These are phyloP conservation scores for Citrullus colocynthis DNA, from an alignment of 306 rosid genomes.

Conservation along the genomic window DNA sequence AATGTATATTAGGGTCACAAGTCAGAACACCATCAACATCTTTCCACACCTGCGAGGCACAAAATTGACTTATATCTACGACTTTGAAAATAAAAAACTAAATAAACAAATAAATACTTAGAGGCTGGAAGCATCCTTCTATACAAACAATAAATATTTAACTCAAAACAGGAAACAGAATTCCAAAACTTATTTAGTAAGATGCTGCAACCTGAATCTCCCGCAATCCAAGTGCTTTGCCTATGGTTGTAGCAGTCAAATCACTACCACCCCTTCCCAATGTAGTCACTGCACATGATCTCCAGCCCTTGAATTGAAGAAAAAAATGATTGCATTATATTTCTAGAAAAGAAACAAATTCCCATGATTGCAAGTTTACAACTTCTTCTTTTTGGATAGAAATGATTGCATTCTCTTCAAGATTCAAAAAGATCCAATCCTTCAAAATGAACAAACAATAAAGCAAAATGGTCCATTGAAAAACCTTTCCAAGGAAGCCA, in stretches of 20 bases:
- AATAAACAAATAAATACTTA: too few relatives aligned
- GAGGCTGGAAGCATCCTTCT: neutral
- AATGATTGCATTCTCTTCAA: neutral
- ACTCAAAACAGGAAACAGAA: neutral
- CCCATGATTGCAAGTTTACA: neutral
- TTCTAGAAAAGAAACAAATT: neutral
- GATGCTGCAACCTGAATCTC: slow-evolving; percentile 66
- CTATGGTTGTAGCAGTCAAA: slow-evolving; percentile 91
- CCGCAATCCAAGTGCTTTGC: slow-evolving; percentile 82
- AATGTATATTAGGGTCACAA: slow-evolving; percentile 73
- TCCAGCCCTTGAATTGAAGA: slow-evolving; percentile 59
- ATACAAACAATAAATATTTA: neutral
- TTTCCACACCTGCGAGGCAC: slow-evolving; percentile 73
- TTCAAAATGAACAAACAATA: neutral
- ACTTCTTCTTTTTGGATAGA: neutral
- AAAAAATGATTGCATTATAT: neutral
- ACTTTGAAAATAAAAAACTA: neutral
- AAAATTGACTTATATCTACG: neutral
- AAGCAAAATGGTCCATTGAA: neutral
- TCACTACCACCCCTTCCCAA: slow-evolving; percentile 98
- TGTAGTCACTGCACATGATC: slow-evolving; percentile 85
- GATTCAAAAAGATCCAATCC: neutral
- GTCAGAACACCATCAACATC: slow-evolving; percentile 98
- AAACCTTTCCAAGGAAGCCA: slow-evolving; percentile 94
- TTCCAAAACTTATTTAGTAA: neutral